Conservation (phyloP, 2,329 filamentous ascomycete species). For the Cytospora piceae region DNA sequence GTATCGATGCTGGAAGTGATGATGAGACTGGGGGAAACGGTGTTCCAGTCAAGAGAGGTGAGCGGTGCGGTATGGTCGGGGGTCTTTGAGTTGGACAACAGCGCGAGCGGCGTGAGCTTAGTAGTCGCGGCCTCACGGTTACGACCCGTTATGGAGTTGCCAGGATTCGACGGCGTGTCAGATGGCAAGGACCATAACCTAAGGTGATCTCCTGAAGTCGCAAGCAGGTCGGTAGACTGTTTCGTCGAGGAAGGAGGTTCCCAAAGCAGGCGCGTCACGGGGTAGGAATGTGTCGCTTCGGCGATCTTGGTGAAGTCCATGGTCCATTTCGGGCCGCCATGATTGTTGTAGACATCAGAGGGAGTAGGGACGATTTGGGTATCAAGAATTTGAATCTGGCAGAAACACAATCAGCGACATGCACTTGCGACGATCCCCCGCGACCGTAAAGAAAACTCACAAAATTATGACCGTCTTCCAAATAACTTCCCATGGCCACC, state of each 20-base stretch:
- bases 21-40: slow-evolving; percentile 92
- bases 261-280: slow-evolving; percentile 93
- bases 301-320: slow-evolving; percentile 93
- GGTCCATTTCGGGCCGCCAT: slow-evolving; percentile 70
- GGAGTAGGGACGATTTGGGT: slow-evolving; percentile 76
- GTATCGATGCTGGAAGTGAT: slow-evolving; percentile 99
- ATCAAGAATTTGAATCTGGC: slow-evolving; percentile 94
- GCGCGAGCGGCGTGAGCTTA: slow-evolving; percentile 89
- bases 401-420: slow-evolving; percentile 14
- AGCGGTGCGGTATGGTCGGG: slow-evolving; percentile 96
- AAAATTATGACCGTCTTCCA: slow-evolving; percentile 98
- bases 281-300: slow-evolving; percentile 96
- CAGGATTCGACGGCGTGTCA: slow-evolving; percentile 62
- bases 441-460: slow-evolving; percentile 53
- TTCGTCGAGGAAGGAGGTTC: slow-evolving; percentile 95
- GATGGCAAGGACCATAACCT: slow-evolving; percentile 90
- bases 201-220: slow-evolving; percentile 93
- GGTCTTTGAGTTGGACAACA: slow-evolving; percentile 97
- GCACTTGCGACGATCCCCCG: neutral
- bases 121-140: slow-evolving; percentile 62
- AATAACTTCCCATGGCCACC: slow-evolving; percentile 90
- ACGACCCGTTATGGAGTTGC: slow-evolving; percentile 68
- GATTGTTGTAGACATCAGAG: slow-evolving; percentile 66
- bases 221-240: slow-evolving; percentile 90
- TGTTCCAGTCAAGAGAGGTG: slow-evolving; percentile 98